Base-by-base conservation (phyloP, 805 yeast species). In the Kodamaea leandrae region DNA sequence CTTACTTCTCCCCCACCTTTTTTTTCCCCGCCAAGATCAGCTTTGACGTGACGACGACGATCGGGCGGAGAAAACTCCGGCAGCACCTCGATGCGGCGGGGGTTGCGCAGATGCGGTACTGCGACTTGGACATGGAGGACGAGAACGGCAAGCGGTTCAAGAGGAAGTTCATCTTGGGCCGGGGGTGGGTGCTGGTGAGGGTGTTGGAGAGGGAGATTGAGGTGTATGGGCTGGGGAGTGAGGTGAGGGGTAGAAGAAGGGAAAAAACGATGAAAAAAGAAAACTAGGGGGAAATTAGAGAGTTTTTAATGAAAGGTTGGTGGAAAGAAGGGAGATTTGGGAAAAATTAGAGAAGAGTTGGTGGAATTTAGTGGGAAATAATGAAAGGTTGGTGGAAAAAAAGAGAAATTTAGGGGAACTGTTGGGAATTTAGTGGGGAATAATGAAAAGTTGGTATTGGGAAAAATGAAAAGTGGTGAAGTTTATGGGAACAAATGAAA, bases 121-220 rank as follows among this genome's bases (percentile, higher is more conserved):
- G 38, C 21, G 61, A 58, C 28, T 42, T 52, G 27, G 48, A 44
- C 9, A 51, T 43, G 13, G 23, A 25, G 14, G 75, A 69, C 45
- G 55, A 53, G 27, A 55, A 63, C 32, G 77, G 76, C 0, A 65
- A 62, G 32, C 66, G 63, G 4, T 67, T 64, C 37, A 60, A 72
- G 36, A 51, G 82, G 24, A 51, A 74, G 2, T 73, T 68, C 44
- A 61, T 76, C 23, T 79, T 77, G 1, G 71, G 70, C 8, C 53
- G 69, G 30, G 81, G 82, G 0, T 77, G 82, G 82, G 58, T 71
- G 1, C 54, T 74, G 6, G 47, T 58, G n/a, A 59, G 50, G 37
- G 45, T 37, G 21, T 35, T 58, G 3, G 52, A 45, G 19, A 27
- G 36, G 6, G 63, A 57, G 39, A 53, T 45, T 30, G 12, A 15